Evolutionary conservation across 2,329 filamentous ascomycete species (phyloP), one percentile per base, ranked within the genome.

Genomic region (Diplodia seriata): DNA sequence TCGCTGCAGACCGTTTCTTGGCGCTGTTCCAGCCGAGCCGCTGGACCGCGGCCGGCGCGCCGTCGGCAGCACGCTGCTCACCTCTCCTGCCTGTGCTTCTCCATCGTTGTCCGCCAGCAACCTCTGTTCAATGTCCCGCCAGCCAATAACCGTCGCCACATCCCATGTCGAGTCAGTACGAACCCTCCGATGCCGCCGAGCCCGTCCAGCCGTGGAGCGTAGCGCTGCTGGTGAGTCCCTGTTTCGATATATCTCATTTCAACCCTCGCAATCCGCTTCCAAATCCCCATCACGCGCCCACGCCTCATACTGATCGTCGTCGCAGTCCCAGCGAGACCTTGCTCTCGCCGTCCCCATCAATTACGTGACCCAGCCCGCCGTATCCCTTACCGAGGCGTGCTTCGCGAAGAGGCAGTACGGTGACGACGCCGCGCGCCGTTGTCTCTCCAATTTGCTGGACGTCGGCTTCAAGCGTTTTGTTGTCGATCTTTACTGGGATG

Each of bases 401-500:
- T 90, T 90, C 72, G 77, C 80, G 9, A 72, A 82, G 67, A 78
- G 81, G 7, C 77, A 81, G n/a, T 90, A 86, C 74, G 83, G 86
- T 70, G 81, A 84, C 72, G 76, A 79, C 33, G 80, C 81, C 3
- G 82, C 84, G 18, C 79, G 80, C 47, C 82, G 80, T 74, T 91
- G 89, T 76, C 78, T 90, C 43, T 89, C 87, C 4, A 89, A 90
- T 74, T 80, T 91, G 1, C 78, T 91, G 33, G 83, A 84, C 0
- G 77, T 84, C n/a, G 87, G 87, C 5, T 89, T 87, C 72, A 81
- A 84, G 49, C 82, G 85, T 54, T 81, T 90, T 55, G 77, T 85
- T 53, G 76, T 89, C 33, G 89, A 91, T 74, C 72, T 89, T 14
- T 90, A 88, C 73, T 91, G 89, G 89, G 88, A 90, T 70, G 73